phyloP scores from a whole-genome alignment of 495 filamentous ascomycete species.

The Aspergillus wentii region DNA sequence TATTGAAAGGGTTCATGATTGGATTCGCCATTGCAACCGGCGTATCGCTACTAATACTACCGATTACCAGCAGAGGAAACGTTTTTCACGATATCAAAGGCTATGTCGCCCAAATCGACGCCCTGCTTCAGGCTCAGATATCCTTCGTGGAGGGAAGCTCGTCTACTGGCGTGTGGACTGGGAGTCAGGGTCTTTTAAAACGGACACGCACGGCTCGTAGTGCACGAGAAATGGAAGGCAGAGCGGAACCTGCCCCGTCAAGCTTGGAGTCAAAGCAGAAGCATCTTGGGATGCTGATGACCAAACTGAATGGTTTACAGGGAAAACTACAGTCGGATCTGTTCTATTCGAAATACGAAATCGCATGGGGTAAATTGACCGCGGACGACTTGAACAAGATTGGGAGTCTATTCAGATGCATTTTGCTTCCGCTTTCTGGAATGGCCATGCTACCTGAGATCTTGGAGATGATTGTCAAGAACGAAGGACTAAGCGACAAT shows the following conservation, averaged over 20 bases:
- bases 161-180: constrained; percentile 14
- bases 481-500: constrained; percentile 16
- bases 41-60: constrained; percentile 61
- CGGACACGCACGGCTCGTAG: constrained; percentile 19
- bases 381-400: constrained; percentile 59
- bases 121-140: constrained; percentile 50
- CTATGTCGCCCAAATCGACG: constrained; percentile 46
- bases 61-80: constrained; percentile 54
- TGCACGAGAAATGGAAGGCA: constrained; percentile 10
- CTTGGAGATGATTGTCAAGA: constrained; percentile 49
- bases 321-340: constrained; percentile 64
- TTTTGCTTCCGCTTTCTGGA: constrained; percentile 62
- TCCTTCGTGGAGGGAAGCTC: constrained; percentile 46
- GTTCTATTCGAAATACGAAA: constrained; percentile 66
- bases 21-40: constrained; percentile 61
- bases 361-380: constrained; percentile 62
- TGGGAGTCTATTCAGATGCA: constrained; percentile 45
- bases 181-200: constrained; percentile 13
- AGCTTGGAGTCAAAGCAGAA: constrained; percentile 23
- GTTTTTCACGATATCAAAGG: constrained; percentile 53
- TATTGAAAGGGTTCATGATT: constrained; percentile 59
- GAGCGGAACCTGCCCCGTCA: constrained; percentile 30
- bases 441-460: constrained; percentile 68
- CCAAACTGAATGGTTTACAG: constrained; percentile 50
- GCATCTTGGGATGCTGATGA: constrained; percentile 42